Conservation (phyloP, 495 filamentous ascomycete species). For the Friedmanniomyces endolithicus region DNA sequence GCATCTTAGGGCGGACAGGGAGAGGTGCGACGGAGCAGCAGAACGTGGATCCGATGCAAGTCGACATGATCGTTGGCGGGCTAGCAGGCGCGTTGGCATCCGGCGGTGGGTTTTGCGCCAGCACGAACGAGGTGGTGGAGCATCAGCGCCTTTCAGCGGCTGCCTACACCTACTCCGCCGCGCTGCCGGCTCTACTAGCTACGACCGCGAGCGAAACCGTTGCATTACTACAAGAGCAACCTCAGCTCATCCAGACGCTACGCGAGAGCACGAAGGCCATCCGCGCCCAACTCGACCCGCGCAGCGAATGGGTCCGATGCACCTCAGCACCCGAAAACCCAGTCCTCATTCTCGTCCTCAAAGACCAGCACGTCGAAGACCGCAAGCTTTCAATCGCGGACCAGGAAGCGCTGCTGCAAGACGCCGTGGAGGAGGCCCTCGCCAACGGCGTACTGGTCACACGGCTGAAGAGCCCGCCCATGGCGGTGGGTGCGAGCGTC, state of each 20-base stretch:
- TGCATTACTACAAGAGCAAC: slow-evolving; percentile 67
- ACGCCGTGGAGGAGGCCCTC: slow-evolving; percentile 81
- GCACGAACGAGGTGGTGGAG: slow-evolving; percentile 76
- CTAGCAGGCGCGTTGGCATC: slow-evolving; percentile 81
- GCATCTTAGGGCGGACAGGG: slow-evolving; percentile 79
- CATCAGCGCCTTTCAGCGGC: slow-evolving; percentile 86
- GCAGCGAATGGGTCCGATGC: slow-evolving; percentile 85
- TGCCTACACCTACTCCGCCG: slow-evolving; percentile 89
- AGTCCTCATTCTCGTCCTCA: slow-evolving; percentile 70
- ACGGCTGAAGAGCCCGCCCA: slow-evolving; percentile 63
- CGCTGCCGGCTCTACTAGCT: slow-evolving; percentile 82
- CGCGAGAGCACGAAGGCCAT: slow-evolving; percentile 72
- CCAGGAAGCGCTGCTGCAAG: slow-evolving; percentile 76
- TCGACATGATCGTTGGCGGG: slow-evolving; percentile 94
- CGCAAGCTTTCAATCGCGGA: slow-evolving; percentile 55
- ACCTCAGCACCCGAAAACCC: slow-evolving; percentile 77
- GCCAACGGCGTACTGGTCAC: slow-evolving; percentile 81
- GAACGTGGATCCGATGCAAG: slow-evolving; percentile 77
- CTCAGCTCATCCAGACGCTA: slow-evolving; percentile 60
- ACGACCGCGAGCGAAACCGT: slow-evolving; percentile 88
- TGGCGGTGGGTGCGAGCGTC: slow-evolving; percentile 44
- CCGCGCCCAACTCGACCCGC: slow-evolving; percentile 75
- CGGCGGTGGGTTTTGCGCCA: slow-evolving; percentile 91
- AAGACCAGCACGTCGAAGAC: slow-evolving; percentile 65
- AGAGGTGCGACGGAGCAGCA: slow-evolving; percentile 88